Percentiles rank a stretch among this genome's conserved stretches.
Evolutionary conservation across 1,284 basidiomycete species (phyloP).

Genomic region (Pseudozyma sp.): DNA sequence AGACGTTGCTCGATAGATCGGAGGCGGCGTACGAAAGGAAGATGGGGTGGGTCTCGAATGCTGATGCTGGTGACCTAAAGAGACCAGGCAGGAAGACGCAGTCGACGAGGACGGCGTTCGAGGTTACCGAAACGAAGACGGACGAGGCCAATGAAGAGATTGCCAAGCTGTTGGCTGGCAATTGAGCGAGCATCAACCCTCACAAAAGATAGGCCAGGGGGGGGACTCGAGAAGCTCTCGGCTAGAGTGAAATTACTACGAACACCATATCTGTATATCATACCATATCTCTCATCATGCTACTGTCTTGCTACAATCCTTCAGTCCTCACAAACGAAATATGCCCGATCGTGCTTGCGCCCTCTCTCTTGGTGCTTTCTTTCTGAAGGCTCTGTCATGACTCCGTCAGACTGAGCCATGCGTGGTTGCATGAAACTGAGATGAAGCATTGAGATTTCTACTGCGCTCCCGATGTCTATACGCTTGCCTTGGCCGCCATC

Average conservation of each 20-base stretch:
- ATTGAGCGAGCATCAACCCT: slow-evolving; percentile 5
- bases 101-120: slow-evolving; percentile 75
- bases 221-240: no score
- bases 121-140: slow-evolving; percentile 81
- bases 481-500: slow-evolving; percentile 13
- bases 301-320: no score
- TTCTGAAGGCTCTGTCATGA: no score
- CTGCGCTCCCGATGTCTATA: not conserved
- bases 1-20: slow-evolving; percentile 82
- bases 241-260: no score
- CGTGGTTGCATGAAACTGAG: not conserved
- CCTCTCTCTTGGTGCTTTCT: no score
- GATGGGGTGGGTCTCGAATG: slow-evolving; percentile 77
- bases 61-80: slow-evolving; percentile 15
- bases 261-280: not conserved
- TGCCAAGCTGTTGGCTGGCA: slow-evolving; percentile 71
- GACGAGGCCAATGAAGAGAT: slow-evolving; percentile 80
- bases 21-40: slow-evolving; percentile 82
- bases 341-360: no score
- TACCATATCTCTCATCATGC: no score
- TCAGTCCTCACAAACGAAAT: no score
- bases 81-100: slow-evolving; percentile 21
- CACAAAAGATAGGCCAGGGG: no score
- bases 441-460: no score
- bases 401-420: no score